Evolutionary conservation across 805 yeast species (phyloP).

Genomic region (Pichia kluyveri): DNA sequence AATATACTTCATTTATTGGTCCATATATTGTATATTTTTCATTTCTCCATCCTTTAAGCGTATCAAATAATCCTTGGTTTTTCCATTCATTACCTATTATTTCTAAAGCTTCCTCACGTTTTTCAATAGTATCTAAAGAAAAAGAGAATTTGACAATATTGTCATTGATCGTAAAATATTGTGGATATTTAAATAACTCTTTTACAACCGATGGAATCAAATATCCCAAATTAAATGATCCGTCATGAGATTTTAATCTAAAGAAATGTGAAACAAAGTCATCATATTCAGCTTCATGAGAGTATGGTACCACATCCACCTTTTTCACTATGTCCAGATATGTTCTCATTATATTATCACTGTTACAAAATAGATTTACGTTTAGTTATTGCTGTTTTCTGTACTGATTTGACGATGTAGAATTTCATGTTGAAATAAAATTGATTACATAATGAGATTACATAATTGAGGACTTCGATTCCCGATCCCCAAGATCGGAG

Average conservation of each 20-base stretch:
- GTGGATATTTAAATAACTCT: conserved; percentile 16
- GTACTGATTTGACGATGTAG: no score
- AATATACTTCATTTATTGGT: conserved; percentile 46
- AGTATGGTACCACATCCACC: conserved; percentile 26
- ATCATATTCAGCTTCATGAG: conserved; percentile 13
- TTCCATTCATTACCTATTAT: conserved; percentile 35
- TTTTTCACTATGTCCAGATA: conserved; percentile 20
- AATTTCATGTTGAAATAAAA: no score
- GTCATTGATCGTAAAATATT: conserved; percentile 21
- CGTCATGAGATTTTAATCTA: conserved; percentile 29
- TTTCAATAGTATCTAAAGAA: conserved; percentile 29
- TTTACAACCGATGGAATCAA: conserved; percentile 27
- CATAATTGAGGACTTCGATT: no score
- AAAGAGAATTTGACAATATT: conserved; percentile 24
- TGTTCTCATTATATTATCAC: conserved; percentile 2
- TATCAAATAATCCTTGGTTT: conserved; percentile 26
- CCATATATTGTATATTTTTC: conserved; percentile 71
- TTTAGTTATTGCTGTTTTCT: no score
- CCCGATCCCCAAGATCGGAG: no score
- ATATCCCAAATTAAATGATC: conserved; percentile 29
- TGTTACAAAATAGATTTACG: no score
- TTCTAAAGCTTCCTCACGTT: conserved; percentile 33
- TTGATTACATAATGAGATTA: no score
- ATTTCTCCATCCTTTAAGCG: conserved; percentile 70
- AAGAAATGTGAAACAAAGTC: conserved; percentile 20